Base-by-base conservation (phyloP, 495 filamentous ascomycete species). In the Diplogelasinospora grovesii region DNA sequence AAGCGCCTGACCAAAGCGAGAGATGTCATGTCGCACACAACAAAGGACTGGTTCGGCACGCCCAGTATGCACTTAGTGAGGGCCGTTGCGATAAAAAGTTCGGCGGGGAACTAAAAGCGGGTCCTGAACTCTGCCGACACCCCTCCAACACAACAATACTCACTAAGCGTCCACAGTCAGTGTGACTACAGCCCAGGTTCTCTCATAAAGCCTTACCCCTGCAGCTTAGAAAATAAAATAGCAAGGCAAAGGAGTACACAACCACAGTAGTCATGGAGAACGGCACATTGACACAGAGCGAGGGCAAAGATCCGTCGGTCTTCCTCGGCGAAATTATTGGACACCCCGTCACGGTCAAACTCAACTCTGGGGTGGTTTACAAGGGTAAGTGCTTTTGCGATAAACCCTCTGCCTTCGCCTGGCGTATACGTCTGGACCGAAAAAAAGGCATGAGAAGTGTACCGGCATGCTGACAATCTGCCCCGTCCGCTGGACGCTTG, bases 291-390 rank as follows among this genome's bases (percentile, higher is more conserved):
- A 60, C 60, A 3, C 72, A 75, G 46, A 58, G 60, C 16, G 84
- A 89, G 55, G 81, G 83, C 25, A 87, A 82, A 56, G 92, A 98
- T 56, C 92, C 92, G 0, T 94, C 89, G 0, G 75, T 79, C 36
- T 98, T 96, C 57, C 71, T 98, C 30, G 77, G 79, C 57, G 86
- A 95, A 57, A 94, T 97, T 57, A 92, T 93, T 56, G 88, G 90
- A 18, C 82, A 84, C 22, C 78, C 83, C 13, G 93, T 98, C 38
- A 93, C 83, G 0, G 89, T 98, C 35, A 96, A 96, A 61, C 72
- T 98, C 33, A 97, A 98, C 51, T 93, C 86, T 8, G 93, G 92
- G 6, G 85, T 95, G 36, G 82, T 95, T 34, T 98, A 93, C 71
- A 90, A 89, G 77, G 92, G 92, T 90, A 54, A 46, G 63, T 58